Evolutionary conservation across 164 flowering plant species (phyloP).

Genomic region (Sedum album): DNA sequence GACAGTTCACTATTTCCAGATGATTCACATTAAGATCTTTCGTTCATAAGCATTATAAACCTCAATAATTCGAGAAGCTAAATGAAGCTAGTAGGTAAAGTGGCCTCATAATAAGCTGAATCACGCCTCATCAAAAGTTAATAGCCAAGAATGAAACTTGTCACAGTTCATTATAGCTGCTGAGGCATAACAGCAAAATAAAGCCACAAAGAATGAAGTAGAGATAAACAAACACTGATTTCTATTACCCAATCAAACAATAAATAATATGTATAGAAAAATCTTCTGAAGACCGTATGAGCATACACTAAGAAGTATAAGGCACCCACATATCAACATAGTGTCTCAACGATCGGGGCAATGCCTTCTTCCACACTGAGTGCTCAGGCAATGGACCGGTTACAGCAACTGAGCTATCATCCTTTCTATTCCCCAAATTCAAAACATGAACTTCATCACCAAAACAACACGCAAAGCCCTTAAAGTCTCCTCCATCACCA

Average conservation of each 20-base stretch:
- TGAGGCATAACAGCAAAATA: too few species aligned
- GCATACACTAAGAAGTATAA: constrained; percentile 9
- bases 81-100: too few species aligned
- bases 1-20: too few species aligned
- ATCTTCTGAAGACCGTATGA: neutral
- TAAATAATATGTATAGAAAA: neutral
- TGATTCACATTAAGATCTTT: too few species aligned
- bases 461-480: constrained; percentile 55
- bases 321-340: constrained; percentile 71
- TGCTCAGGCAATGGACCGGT: constrained; percentile 56
- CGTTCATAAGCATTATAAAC: too few species aligned
- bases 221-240: neutral
- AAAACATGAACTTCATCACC: constrained; percentile 39
- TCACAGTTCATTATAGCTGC: too few species aligned
- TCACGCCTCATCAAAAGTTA: too few species aligned
- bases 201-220: neutral
- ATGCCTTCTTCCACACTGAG: constrained; percentile 40
- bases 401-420: constrained; percentile 67
- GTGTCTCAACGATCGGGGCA: constrained; percentile 38
- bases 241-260: neutral
- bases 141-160: too few species aligned
- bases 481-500: constrained; percentile 66
- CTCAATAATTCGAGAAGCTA: too few species aligned
- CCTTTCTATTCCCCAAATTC: constrained; percentile 46
- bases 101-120: too few species aligned